Evolutionary conservation across 1,284 basidiomycete species (phyloP).

Genomic region (Macrocystidia cucumis): DNA sequence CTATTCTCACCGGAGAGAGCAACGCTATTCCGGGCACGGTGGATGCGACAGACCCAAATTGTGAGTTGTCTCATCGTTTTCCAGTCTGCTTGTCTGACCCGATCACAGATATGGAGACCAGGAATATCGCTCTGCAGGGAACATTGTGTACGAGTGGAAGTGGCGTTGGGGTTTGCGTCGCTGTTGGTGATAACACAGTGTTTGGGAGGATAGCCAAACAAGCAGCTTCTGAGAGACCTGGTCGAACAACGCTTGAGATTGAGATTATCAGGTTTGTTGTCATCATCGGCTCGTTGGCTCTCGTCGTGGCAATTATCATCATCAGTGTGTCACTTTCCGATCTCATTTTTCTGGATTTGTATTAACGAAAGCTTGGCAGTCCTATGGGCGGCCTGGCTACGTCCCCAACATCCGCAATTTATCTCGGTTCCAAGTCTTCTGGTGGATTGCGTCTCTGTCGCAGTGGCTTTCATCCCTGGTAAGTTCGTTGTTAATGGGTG

Average conservation of each 20-base stretch:
- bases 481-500: not conserved
- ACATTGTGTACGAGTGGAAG: constrained; percentile 52
- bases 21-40: constrained; percentile 21
- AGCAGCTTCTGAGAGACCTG: constrained; percentile 33
- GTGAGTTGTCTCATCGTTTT: constrained; percentile 17
- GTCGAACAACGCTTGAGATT: constrained; percentile 33
- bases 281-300: constrained; percentile 32
- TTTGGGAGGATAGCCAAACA: constrained; percentile 53
- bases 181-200: constrained; percentile 48
- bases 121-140: constrained; percentile 56
- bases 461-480: constrained; percentile 52
- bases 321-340: constrained; percentile 28
- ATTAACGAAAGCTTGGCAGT: constrained; percentile 14
- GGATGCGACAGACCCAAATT: constrained; percentile 24
- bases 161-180: constrained; percentile 45
- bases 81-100: not conserved
- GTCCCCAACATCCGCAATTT: constrained; percentile 38
- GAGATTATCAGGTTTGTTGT: constrained; percentile 35
- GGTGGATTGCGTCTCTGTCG: constrained; percentile 53
- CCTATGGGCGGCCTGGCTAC: constrained; percentile 47
- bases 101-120: constrained; percentile 24
- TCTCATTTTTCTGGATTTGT: not conserved
- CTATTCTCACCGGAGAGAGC: constrained; percentile 53
- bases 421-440: constrained; percentile 48
- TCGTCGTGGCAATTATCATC: constrained; percentile 38